Conservation (phyloP, 306 rosid species). For the Gastrolobium villosum region DNA sequence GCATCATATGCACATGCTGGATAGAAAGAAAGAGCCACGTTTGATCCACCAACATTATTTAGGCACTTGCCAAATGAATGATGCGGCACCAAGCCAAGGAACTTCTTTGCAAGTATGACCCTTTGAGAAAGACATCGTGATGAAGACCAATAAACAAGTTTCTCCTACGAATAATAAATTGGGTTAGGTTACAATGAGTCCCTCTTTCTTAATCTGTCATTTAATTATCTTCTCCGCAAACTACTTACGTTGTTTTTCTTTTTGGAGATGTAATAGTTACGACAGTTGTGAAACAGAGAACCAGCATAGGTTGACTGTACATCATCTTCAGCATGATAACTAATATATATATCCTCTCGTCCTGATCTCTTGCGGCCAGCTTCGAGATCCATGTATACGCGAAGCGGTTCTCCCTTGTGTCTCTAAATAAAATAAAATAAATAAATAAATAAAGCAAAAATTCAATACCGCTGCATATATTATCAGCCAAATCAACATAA, state of each 20-base stretch:
- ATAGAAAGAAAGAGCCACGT: constrained; percentile 77
- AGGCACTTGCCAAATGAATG: constrained; percentile 98
- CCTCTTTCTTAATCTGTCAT: not conserved
- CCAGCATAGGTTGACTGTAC: constrained; percentile 97
- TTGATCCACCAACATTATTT: constrained; percentile 69
- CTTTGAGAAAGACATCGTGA: constrained; percentile 90
- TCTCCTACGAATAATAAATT: constrained; percentile 61
- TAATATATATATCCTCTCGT: constrained; percentile 76
- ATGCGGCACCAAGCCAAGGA: constrained; percentile 76
- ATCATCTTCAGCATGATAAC: constrained; percentile 92
- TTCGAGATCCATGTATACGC: constrained; percentile 95
- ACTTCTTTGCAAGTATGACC: constrained; percentile 81
- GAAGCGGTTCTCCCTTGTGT: constrained; percentile 76
- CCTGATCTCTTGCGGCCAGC: constrained; percentile 85
- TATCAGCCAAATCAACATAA: constrained; percentile 23
- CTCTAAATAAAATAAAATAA: constrained; percentile 59
- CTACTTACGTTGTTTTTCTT: constrained; percentile 69
- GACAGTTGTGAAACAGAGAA: constrained; percentile 81
- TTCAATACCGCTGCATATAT: constrained; percentile 2
- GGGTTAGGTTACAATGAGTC: constrained; percentile 25
- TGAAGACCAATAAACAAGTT: constrained; percentile 96
- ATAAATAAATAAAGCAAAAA: constrained; percentile 26
- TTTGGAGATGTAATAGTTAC: constrained; percentile 77
- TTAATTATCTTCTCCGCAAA: not conserved
- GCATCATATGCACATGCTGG: constrained; percentile 80